Conservation (phyloP, 805 yeast genomes). For the Teunomyces gatunensis region DNA sequence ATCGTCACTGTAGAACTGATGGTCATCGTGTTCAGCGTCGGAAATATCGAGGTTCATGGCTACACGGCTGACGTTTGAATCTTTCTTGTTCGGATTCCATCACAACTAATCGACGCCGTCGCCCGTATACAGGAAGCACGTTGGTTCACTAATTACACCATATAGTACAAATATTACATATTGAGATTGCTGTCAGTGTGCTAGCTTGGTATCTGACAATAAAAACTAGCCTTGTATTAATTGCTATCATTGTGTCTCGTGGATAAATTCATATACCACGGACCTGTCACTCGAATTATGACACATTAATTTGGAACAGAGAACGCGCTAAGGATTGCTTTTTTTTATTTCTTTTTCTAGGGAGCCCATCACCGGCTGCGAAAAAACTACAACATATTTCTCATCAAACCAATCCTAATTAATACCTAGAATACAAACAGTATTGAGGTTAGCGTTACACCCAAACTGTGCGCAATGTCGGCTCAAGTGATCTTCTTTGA, state of each 20-base stretch:
- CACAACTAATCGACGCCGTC: not conserved
- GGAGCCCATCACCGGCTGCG: not conserved
- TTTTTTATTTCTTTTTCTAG: not conserved
- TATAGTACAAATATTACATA: too few relatives aligned
- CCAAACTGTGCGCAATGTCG: not conserved
- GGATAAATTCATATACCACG: not conserved
- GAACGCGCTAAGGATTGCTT: too few relatives aligned
- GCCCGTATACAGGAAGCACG: not conserved
- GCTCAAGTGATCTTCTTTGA: not conserved
- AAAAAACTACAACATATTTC: not conserved
- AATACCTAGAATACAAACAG: not conserved
- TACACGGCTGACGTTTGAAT: not conserved
- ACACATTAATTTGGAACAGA: not conserved
- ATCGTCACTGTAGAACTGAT: constrained; percentile 18
- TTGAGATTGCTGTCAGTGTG: not conserved
- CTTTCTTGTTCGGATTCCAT: not conserved
- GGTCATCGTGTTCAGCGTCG: constrained; percentile 5
- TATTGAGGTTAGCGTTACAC: not conserved
- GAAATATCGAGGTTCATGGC: constrained; percentile 6
- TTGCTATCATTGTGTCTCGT: not conserved
- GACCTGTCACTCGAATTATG: not conserved
- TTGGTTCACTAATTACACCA: not conserved
- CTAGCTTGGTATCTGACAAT: too few relatives aligned
- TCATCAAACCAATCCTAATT: not conserved
- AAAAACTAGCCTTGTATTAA: too few relatives aligned